Evolutionary conservation across 371 early-diverging fungal species (phyloP), one percentile per base, ranked within the genome.

Genomic region (Sanchytrium tribonematis): DNA sequence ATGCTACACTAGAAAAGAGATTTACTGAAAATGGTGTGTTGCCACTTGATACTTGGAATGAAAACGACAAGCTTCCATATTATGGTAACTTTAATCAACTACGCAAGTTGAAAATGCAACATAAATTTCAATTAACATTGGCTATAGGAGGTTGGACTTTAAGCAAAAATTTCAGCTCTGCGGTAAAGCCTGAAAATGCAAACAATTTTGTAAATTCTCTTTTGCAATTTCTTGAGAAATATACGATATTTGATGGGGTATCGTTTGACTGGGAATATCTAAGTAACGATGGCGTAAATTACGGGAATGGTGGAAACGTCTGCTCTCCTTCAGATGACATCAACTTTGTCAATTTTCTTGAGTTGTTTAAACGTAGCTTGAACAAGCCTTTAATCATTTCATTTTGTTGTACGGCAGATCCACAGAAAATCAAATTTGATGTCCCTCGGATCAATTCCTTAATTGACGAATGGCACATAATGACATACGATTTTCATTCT

Each of bases 191-290:
- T 2, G 79, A 78, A 32, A 29, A 72, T 68, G 77, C 88, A 30
- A 73, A 79, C 70, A 76, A 75, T 1, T 87, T 90, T 77, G 81
- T 86, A 27, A 71, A 75, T 17, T 78, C 81, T 0, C 79, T 85
- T 28, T 74, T 87, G 17, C 78, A 79, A 28, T 71, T 85, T 27
- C 69, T 88, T 32, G 77, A 80, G 67, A 70, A 70, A 67, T 78
- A 72, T 65, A 77, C 78, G 78, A 84, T 73, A 72, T 83, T 66
- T 82, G 82, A 48, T 48, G 12, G 48, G n/a, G n/a, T 48, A 12
- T 83, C 83, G 70, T 82, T 88, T 68, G 88, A 90, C 77, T 90
- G 90, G 93, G 93, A 93, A 75, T 87, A 88, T 71, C 76, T 78
- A 32, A 73, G 72, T 67, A 91, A 91, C 0, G 79, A 79, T 69